Percentiles rank a stretch among this genome's conserved stretches.
These are phyloP conservation scores for Phialophora expanda DNA, from an alignment of 2,329 filamentous ascomycete genomes.

Conservation along the genomic window DNA sequence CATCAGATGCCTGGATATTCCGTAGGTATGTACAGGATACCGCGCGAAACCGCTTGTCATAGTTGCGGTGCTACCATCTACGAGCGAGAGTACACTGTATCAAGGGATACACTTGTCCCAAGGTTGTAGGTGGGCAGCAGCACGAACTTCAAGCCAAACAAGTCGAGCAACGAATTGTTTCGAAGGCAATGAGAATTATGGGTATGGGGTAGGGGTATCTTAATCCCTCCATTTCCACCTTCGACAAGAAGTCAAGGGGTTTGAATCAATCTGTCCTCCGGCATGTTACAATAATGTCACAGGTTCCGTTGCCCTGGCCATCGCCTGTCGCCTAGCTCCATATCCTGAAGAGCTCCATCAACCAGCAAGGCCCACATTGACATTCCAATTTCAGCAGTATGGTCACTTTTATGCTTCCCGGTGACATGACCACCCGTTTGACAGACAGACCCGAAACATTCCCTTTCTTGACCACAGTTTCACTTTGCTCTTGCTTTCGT, in stretches of 20 bases:
- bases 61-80: not conserved
- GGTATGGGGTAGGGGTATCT: not conserved
- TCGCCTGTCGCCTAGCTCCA: not conserved
- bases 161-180: not conserved
- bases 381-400: slow-evolving; percentile 3
- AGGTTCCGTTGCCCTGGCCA: slow-evolving; percentile 3
- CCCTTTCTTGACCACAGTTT: not conserved
- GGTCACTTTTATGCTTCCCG: slow-evolving; percentile 11
- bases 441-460: slow-evolving; percentile 12
- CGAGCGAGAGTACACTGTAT: not conserved
- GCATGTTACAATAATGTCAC: slow-evolving; percentile 12
- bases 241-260: not conserved
- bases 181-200: slow-evolving; percentile 6
- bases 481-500: slow-evolving; percentile 3
- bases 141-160: not conserved
- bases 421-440: not conserved
- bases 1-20: not conserved
- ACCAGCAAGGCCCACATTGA: slow-evolving; percentile 1
- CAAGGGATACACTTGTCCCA: not conserved
- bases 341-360: slow-evolving; percentile 6
- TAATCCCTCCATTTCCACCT: slow-evolving; percentile 8
- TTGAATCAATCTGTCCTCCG: slow-evolving; percentile 7
- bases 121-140: not conserved
- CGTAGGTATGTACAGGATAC: not conserved
- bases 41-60: not conserved